Base-by-base conservation (phyloP, 139 green algal genomes). In the Tetratostichococcus sp. region DNA sequence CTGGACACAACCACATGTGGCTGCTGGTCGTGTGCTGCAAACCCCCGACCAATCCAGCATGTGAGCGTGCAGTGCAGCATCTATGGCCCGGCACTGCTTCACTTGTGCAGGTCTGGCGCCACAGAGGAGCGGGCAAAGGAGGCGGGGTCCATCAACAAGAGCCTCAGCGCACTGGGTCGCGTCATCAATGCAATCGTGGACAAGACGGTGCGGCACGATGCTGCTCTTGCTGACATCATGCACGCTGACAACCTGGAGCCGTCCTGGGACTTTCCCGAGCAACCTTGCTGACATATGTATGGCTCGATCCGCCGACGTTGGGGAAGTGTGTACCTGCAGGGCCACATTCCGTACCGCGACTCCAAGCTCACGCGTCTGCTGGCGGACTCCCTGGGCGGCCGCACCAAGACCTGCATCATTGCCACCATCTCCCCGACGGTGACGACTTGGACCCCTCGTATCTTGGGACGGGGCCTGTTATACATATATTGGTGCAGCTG, bases 331-430 rank as follows among this genome's bases (percentile, higher is more conserved):
- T n/a, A n/a, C n/a, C 65, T 34, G 65, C 65, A 35, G 65, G 65
- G 62, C 21, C 79, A 91, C 69, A 77, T 93, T 57, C 89, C 87
- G 0, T 97, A 94, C 85, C 86, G 96, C 19, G 96, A 98, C 84
- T 92, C 79, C 68, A 99, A 99, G 86, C 91, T 99, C 67, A 99
- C 96, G 2, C 85, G 95, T 43, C 87, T 99, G 78, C 88, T 99
- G 79, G 85, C 93, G 1, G 96, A 99, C 77, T 97, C 92, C 0
- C 89, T 99, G 35, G 91, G 91, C 30, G 91, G 91, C 5, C 81
- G 83, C 43, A 94, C 91, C 33, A 94, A 94, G 84, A 96, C 91
- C n/a, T 98, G 94, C 88, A 97, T 99, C 84, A 97, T 99, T 68
- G 96, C 96, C 21, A 99, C 95, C 35, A 95, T 99, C 30, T 92